Evolutionary conservation across 2,329 filamentous ascomycete species (phyloP).

Genomic region (Fusarium agapanthi): DNA sequence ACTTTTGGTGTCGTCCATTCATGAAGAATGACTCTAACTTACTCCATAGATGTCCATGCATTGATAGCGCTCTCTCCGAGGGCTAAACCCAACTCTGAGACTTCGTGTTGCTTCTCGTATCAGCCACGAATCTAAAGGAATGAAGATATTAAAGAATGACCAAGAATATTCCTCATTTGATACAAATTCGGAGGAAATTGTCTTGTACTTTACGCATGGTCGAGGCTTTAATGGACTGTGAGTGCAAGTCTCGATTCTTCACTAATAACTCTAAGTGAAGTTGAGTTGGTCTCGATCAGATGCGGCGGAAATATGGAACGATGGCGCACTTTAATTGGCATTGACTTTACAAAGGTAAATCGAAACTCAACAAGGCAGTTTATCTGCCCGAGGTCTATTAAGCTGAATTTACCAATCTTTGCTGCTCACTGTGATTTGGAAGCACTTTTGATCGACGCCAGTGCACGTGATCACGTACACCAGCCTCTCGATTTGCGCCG

Average conservation of each 20-base stretch:
- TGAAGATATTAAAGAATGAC: not conserved
- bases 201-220: not conserved
- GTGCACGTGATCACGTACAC: constrained; percentile 41
- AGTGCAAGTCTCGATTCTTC: not conserved
- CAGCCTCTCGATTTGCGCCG: constrained; percentile 44
- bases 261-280: not conserved
- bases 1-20: not conserved
- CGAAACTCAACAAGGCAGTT: not conserved
- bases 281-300: not conserved
- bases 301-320: not conserved
- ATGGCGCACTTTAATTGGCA: not conserved
- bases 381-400: not conserved
- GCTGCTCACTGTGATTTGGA: not conserved
- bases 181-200: no score
- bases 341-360: not conserved
- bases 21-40: not conserved
- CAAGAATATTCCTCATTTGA: not conserved
- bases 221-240: not conserved
- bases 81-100: not conserved
- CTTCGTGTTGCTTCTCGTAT: not conserved
- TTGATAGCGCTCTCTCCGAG: not conserved
- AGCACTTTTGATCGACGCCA: not conserved
- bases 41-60: not conserved
- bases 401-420: no score
- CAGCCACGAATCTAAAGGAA: not conserved